Evolutionary conservation across 106 monocot species (phyloP).

Genomic region (Dendrobium catenatum): DNA sequence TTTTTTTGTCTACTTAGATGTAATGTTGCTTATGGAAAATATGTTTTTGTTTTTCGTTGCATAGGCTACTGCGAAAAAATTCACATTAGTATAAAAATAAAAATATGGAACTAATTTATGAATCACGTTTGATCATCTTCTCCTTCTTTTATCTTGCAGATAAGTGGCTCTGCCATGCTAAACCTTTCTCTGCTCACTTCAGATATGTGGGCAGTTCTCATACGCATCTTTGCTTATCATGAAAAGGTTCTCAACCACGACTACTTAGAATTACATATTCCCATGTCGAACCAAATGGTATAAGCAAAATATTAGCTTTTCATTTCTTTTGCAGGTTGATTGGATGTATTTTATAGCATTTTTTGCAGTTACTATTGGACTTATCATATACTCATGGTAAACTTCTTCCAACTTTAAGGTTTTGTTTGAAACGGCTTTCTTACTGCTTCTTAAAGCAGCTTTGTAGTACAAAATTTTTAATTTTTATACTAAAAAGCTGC

Average conservation of each 20-base stretch:
- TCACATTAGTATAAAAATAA: background rate
- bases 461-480: too few species aligned
- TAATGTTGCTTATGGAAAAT: too few species aligned
- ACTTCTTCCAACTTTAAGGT: background rate
- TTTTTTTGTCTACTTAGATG: too few species aligned
- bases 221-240: conserved; percentile 87
- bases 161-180: conserved; percentile 82
- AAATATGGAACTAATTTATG: background rate
- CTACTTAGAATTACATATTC: background rate
- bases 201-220: conserved; percentile 94
- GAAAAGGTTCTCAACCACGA: conserved; percentile 46
- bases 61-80: background rate
- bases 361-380: conserved; percentile 51
- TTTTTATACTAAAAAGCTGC: too few species aligned
- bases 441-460: too few species aligned
- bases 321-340: conserved; percentile 53
- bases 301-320: background rate
- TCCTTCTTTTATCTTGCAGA: conserved; percentile 26
- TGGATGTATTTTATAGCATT: conserved; percentile 91
- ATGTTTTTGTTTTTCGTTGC: too few species aligned
- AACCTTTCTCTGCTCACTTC: conserved; percentile 93
- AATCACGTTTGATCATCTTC: background rate
- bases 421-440: too few species aligned
- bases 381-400: conserved; percentile 77
- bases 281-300: background rate